Percentiles rank a stretch among this genome's conserved stretches.
phyloP scores from a whole-genome alignment of 805 yeast genomes.

The Lipomyces oligophaga region DNA sequence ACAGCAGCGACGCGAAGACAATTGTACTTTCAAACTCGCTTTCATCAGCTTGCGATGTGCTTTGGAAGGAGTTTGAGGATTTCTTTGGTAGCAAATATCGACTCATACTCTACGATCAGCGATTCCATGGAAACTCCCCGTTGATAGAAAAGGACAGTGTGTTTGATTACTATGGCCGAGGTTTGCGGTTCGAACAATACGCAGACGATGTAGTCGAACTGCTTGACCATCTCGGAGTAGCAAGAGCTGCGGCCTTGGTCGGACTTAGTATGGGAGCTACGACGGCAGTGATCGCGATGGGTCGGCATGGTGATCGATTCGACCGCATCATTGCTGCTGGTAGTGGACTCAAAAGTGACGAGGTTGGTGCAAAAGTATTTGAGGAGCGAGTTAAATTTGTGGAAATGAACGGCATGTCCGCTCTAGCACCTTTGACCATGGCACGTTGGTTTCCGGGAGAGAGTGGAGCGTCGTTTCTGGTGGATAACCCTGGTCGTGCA shows the following conservation, averaged over 20 bases:
- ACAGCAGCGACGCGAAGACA: too few species aligned
- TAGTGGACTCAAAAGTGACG: constrained; percentile 6
- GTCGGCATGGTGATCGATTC: constrained; percentile 12
- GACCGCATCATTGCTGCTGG: constrained; percentile 24
- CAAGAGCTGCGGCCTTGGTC: constrained; percentile 17
- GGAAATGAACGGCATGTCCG: constrained; percentile 19
- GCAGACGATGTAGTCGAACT: constrained; percentile 23
- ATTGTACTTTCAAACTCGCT: constrained; percentile 24
- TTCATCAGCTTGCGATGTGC: constrained; percentile 1
- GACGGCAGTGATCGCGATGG: constrained; percentile 17
- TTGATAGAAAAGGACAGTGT: constrained; percentile 7
- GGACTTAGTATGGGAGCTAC: constrained; percentile 29
- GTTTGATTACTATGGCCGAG: constrained; percentile 22
- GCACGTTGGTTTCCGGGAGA: constrained; percentile 26
- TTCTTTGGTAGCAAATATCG: constrained; percentile 19
- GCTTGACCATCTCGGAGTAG: constrained; percentile 22
- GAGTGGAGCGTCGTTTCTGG: constrained; percentile 12
- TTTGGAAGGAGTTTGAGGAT: constrained; percentile 24
- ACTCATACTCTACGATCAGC: constrained; percentile 24
- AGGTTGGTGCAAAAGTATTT: constrained; percentile 15
- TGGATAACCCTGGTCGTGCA: constrained; percentile 7
- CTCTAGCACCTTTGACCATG: constrained; percentile 18
- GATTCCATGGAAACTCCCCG: constrained; percentile 28
- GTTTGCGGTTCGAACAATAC: constrained; percentile 13
- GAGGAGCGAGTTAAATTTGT: constrained; percentile 19